phyloP scores from a whole-genome alignment of 208 protist species.

The Trypanosomatidae sp. region DNA sequence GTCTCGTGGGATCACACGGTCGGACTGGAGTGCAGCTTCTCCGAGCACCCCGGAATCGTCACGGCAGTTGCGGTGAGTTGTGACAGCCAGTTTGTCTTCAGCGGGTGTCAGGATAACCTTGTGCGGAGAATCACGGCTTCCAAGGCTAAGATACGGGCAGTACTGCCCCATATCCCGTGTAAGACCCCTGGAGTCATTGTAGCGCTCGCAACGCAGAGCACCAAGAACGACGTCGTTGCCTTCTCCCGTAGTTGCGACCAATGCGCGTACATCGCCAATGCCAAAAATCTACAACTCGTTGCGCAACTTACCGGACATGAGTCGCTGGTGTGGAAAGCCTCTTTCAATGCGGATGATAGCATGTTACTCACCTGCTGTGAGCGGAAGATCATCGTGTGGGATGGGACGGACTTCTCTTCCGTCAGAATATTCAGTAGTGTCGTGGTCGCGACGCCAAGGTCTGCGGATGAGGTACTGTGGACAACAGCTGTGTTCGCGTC shows the following conservation, averaged over 20 bases:
- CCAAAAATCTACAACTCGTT: constrained; percentile 22
- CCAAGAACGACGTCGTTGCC: constrained; percentile 36
- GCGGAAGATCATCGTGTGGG: constrained; percentile 55
- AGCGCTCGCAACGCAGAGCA: constrained; percentile 47
- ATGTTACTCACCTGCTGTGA: constrained; percentile 57
- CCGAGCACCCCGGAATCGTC: constrained; percentile 61
- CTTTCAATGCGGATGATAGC: constrained; percentile 45
- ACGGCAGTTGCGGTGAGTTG: constrained; percentile 52
- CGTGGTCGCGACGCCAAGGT: not conserved
- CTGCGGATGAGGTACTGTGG: constrained; percentile 30
- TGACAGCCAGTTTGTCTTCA: constrained; percentile 54
- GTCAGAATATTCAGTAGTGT: constrained; percentile 26
- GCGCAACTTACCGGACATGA: constrained; percentile 45
- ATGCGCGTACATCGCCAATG: constrained; percentile 41
- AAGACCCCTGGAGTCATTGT: constrained; percentile 42
- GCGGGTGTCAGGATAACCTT: constrained; percentile 63
- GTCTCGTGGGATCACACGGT: constrained; percentile 59
- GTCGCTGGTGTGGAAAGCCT: constrained; percentile 46
- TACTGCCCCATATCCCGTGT: constrained; percentile 19
- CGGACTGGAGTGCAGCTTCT: constrained; percentile 45
- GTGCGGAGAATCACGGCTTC: constrained; percentile 39
- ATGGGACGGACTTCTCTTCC: constrained; percentile 22
- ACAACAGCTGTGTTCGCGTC: constrained; percentile 47
- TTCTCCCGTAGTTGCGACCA: constrained; percentile 56
- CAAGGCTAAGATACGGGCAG: constrained; percentile 36